Conservation (phyloP, 1,284 basidiomycete species). For the Ceratobasidium sp. region DNA sequence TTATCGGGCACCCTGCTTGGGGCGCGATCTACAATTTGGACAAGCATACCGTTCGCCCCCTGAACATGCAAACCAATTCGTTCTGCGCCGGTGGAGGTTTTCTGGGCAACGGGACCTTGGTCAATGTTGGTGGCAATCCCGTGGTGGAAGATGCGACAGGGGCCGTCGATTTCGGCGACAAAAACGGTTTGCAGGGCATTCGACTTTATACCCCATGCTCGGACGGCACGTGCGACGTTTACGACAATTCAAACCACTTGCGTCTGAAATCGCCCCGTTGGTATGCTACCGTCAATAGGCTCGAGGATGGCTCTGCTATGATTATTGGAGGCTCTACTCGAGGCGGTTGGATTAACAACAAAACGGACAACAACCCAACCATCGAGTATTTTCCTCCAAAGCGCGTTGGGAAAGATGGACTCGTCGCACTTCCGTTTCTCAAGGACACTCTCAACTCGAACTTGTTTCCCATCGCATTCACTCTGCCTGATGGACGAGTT, state of each 20-base stretch:
- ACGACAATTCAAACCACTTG: conserved; percentile 68
- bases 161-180: conserved; percentile 71
- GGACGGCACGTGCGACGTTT: conserved; percentile 63
- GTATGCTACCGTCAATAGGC: conserved; percentile 74
- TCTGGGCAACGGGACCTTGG: conserved; percentile 73
- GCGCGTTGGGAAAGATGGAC: conserved; percentile 63
- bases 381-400: conserved; percentile 83
- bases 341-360: conserved; percentile 83
- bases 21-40: conserved; percentile 73
- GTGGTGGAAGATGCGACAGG: conserved; percentile 67
- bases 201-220: conserved; percentile 75
- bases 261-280: conserved; percentile 77
- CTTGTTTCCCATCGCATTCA: conserved; percentile 78
- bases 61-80: conserved; percentile 78
- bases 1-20: conserved; percentile 80
- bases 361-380: conserved; percentile 79
- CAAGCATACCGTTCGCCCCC: conserved; percentile 66
- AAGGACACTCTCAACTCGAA: conserved; percentile 78
- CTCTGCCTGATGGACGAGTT: conserved; percentile 73
- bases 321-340: conserved; percentile 80
- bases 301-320: conserved; percentile 79
- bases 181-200: conserved; percentile 75
- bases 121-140: conserved; percentile 81
- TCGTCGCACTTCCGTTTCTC: conserved; percentile 70
- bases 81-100: conserved; percentile 87